These are phyloP conservation scores for Hirschioporus abietinus DNA, from an alignment of 768 basidiomycete genomes.

Conservation along the genomic window DNA sequence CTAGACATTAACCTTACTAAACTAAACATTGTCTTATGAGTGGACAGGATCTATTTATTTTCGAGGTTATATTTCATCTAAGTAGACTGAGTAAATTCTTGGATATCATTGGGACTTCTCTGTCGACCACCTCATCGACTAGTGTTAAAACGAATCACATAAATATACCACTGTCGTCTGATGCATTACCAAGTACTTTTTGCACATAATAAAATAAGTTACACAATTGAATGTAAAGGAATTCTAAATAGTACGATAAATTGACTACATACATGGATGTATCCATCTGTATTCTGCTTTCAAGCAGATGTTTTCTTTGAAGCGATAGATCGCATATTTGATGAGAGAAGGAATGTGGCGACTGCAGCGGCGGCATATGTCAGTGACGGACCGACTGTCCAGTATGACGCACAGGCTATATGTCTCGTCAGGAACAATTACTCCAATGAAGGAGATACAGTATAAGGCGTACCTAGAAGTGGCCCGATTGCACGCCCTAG, in stretches of 20 bases:
- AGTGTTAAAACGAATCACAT: neutral
- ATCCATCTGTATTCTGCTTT: neutral
- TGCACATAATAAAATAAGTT: neutral
- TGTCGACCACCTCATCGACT: too few species aligned
- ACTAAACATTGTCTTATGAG: too few species aligned
- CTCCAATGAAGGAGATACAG: neutral
- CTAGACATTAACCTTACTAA: too few species aligned
- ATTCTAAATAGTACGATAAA: neutral
- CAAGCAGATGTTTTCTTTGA: conserved; percentile 21
- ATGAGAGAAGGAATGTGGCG: conserved; percentile 58
- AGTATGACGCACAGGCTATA: conserved; percentile 79
- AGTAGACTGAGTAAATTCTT: too few species aligned
- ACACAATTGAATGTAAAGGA: neutral
- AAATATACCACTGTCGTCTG: neutral
- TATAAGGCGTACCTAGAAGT: conserved; percentile 58
- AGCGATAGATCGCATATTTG: conserved; percentile 49
- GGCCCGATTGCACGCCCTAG: conserved; percentile 92
- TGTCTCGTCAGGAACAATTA: neutral
- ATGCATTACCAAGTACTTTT: neutral
- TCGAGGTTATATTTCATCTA: too few species aligned
- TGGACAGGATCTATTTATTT: too few species aligned
- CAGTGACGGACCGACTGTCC: conserved; percentile 77
- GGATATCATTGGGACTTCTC: too few species aligned
- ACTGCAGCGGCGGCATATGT: conserved; percentile 66
- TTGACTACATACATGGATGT: neutral